These are phyloP conservation scores for Rhizophagus prolifer DNA, from an alignment of 192 early-diverging fungal genomes.

Conservation along the genomic window DNA sequence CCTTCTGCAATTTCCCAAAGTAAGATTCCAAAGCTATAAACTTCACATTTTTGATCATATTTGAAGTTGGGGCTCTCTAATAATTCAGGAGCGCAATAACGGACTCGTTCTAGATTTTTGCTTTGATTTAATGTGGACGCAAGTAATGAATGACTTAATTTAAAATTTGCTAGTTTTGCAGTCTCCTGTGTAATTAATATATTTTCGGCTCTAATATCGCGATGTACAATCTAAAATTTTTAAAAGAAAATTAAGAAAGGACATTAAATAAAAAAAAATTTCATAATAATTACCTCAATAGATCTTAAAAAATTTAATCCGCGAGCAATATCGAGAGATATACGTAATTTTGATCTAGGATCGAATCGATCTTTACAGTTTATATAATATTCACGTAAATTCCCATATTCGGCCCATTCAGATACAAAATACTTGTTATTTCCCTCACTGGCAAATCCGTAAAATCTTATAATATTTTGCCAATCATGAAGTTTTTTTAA, in stretches of 20 bases:
- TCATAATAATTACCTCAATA: too few species aligned
- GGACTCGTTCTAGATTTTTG: too few species aligned
- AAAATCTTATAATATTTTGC: slow-evolving; percentile 3
- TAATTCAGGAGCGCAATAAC: too few species aligned
- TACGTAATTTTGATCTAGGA: neutral
- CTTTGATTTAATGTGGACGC: too few species aligned
- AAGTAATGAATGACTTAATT: too few species aligned
- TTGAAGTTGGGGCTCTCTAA: too few species aligned
- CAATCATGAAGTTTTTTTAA: neutral
- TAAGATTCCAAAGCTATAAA: too few species aligned
- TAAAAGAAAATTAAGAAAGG: too few species aligned
- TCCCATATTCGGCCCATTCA: slow-evolving; percentile 27
- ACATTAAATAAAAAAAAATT: too few species aligned
- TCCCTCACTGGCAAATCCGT: neutral
- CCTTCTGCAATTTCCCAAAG: neutral
- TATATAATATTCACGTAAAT: neutral
- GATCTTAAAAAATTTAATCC: slow-evolving; percentile 5
- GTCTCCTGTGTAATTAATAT: neutral
- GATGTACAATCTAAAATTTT: neutral
- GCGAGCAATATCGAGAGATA: slow-evolving; percentile 19
- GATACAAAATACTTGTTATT: neutral
- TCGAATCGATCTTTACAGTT: neutral
- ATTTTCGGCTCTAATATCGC: neutral
- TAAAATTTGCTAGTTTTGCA: too few species aligned
- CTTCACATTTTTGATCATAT: too few species aligned